These are phyloP conservation scores for Coprinellus micaceus DNA, from an alignment of 768 basidiomycete genomes.

Conservation along the genomic window DNA sequence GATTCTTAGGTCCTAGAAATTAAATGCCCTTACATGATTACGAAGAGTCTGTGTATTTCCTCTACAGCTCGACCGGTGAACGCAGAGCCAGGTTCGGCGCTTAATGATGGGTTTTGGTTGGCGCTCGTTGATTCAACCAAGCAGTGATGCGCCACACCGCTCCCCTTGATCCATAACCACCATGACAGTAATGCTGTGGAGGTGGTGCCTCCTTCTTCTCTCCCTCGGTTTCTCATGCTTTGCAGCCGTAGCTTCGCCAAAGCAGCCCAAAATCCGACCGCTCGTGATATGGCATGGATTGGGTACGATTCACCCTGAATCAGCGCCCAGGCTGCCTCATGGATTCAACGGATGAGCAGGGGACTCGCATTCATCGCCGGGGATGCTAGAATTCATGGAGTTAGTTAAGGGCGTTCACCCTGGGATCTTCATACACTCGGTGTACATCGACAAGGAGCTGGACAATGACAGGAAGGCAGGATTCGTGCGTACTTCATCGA, in stretches of 20 bases:
- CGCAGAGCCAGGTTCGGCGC: too few relatives aligned
- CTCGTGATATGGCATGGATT: conserved; percentile 78
- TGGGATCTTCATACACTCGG: conserved; percentile 73
- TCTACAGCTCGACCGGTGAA: too few relatives aligned
- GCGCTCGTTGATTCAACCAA: neutral
- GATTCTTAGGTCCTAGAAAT: neutral
- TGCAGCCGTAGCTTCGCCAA: neutral
- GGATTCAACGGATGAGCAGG: conserved; percentile 45
- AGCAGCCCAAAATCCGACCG: conserved; percentile 34
- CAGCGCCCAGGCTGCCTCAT: neutral
- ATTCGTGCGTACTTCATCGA: conserved; percentile 53
- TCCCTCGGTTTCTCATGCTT: neutral
- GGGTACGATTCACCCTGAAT: conserved; percentile 26
- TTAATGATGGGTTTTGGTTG: neutral
- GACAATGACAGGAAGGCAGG: conserved; percentile 65
- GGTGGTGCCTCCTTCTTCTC: neutral
- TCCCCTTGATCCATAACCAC: neutral
- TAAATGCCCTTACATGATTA: neutral
- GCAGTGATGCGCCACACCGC: too few relatives aligned
- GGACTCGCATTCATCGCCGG: conserved; percentile 72
- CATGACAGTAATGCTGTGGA: neutral
- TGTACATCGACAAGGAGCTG: conserved; percentile 60
- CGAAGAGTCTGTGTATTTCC: too few relatives aligned
- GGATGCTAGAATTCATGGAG: conserved; percentile 63
- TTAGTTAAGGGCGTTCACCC: conserved; percentile 61